Base-by-base conservation (phyloP, 768 basidiomycete species). In the Suillus occidentalis region DNA sequence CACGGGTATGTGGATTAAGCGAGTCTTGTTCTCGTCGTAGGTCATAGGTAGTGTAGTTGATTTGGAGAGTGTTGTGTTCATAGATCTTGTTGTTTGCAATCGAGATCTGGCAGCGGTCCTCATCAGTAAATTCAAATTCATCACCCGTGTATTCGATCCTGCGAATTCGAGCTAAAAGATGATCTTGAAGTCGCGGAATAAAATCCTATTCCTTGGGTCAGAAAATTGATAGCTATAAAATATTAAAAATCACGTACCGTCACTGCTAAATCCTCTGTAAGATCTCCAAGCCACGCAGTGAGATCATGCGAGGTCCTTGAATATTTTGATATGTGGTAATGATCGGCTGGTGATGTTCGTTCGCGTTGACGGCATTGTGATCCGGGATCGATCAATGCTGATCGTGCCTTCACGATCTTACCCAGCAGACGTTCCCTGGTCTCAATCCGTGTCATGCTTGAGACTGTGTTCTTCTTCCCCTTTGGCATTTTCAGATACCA, bases 401-500 rank as follows among this genome's bases (percentile, higher is more conserved):
- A 5, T 13, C 43, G 8, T 18, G 57, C 58, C 16, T 60, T 20
- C 25, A 45, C 63, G 66, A 75, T 58, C 64, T 65, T 61, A 68
- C 64, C 49, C 61, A 75, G 20, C 42, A 61, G 6, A 63, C 68
- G n/a, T 63, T 70, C 61, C 45, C 72, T 66, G 13, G 65, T 56
- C 37, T 72, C 64, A 3, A 67, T 68, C 12, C 63, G 28, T 1
- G 73, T 72, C 50, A 82, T 78, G 8, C 57, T 81, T 73, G 1
- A 60, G 16, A 2, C 53, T 42, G 22, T 67, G 62, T 31, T 74
- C 31, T 47, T 55, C 25, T 63, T 60, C 12, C 68, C 72, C 61
- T 81, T 81, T 64, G 79, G 79, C 0, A 79, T 80, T 2, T 69
- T 55, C 0, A 60, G 67, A 62, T 81, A 83, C 43, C 77, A 65